A percentile compares a stretch with the other conserved stretches of the same genome.
Evolutionary conservation across 352 stramenopile genomes (phyloP).

Genomic region (Pythium brachiatum): DNA sequence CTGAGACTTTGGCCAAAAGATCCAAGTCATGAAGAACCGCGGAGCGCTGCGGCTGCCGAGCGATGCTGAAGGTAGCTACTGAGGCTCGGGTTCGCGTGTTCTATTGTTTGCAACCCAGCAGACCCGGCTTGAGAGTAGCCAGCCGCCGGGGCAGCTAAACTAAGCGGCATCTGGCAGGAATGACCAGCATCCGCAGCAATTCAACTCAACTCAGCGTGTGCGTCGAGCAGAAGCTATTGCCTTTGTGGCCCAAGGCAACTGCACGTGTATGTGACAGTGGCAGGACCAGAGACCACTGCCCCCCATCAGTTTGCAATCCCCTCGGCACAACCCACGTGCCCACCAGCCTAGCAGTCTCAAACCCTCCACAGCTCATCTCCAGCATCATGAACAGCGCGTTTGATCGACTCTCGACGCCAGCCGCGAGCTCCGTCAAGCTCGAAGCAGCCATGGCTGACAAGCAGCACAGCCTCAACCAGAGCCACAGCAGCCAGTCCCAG

Average conservation of each 20-base stretch:
- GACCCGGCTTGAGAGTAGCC: not conserved
- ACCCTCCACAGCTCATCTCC: not conserved
- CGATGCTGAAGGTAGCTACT: not conserved
- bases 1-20: not conserved
- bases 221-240: constrained; percentile 5
- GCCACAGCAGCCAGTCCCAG: not conserved
- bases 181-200: not conserved
- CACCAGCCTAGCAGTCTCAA: not conserved
- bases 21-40: not conserved
- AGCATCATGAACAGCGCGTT: constrained; percentile 13
- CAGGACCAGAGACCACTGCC: not conserved
- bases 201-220: not conserved
- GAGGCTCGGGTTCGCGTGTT: constrained; percentile 1
- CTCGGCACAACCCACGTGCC: constrained; percentile 16
- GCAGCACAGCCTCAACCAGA: not conserved
- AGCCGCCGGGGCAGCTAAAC: not conserved
- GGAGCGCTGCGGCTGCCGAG: not conserved
- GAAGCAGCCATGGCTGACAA: constrained; percentile 17
- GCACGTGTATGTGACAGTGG: constrained; percentile 24
- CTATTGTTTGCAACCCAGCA: not conserved
- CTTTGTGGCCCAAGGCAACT: not conserved
- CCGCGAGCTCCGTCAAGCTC: constrained; percentile 21
- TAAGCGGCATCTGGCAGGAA: not conserved
- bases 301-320: constrained; percentile 62
- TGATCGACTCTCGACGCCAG: constrained; percentile 17